phyloP scores from a whole-genome alignment of 164 flowering plant species.

The Sextonia rubra region DNA sequence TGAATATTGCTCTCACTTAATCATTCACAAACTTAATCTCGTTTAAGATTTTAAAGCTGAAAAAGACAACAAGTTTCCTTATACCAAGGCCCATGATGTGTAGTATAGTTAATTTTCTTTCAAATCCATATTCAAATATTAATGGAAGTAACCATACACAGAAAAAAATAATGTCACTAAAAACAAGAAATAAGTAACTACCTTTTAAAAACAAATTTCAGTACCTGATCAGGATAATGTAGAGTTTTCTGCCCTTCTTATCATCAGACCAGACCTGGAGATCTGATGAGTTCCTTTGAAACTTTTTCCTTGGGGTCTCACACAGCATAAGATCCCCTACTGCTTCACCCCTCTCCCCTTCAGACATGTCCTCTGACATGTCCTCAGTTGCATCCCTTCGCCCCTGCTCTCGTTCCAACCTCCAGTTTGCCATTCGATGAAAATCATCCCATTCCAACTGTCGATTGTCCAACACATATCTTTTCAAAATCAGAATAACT shows the following conservation, averaged over 20 bases:
- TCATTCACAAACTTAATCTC: not conserved
- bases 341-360: conserved; percentile 84
- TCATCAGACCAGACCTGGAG: conserved; percentile 67
- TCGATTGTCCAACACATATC: conserved; percentile 18
- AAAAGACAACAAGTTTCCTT: not conserved
- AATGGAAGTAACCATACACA: not conserved
- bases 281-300: conserved; percentile 57
- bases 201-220: not conserved
- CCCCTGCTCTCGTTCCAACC: conserved; percentile 84
- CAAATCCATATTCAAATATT: not conserved
- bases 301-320: conserved; percentile 58
- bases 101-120: too few relatives aligned
- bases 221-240: conserved; percentile 87
- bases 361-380: conserved; percentile 97
- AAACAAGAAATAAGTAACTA: too few relatives aligned
- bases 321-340: conserved; percentile 37
- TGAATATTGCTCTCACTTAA: not conserved
- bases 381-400: conserved; percentile 94
- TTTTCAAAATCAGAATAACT: conserved; percentile 22
- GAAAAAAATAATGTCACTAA: not conserved
- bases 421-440: conserved; percentile 65
- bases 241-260: conserved; percentile 73
- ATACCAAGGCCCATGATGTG: too few relatives aligned
- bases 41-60: not conserved
- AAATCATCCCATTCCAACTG: conserved; percentile 73